Evolutionary conservation across 2,329 filamentous ascomycete species (phyloP).

Genomic region (Sclerotinia trifoliorum): DNA sequence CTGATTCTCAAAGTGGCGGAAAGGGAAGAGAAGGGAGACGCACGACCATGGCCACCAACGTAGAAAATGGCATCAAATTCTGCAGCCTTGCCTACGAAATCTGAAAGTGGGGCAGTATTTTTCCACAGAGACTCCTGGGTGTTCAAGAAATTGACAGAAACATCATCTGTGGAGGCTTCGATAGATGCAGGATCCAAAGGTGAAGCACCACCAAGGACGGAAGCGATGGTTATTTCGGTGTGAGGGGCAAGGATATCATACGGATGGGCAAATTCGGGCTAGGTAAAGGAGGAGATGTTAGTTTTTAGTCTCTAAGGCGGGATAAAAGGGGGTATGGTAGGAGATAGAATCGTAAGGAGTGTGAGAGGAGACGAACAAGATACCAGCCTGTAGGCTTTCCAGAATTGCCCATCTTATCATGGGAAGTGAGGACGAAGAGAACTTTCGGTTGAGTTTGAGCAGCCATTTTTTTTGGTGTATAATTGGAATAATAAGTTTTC

Average conservation of each 20-base stretch:
- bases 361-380: constrained; percentile 41
- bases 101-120: constrained; percentile 51
- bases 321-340: not conserved
- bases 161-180: constrained; percentile 45
- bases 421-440: constrained; percentile 53
- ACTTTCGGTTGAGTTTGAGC: constrained; percentile 44
- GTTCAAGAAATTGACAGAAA: constrained; percentile 45
- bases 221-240: constrained; percentile 45
- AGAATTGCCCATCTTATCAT: constrained; percentile 34
- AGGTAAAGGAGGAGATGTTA: constrained; percentile 29
- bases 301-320: not conserved
- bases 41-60: constrained; percentile 58
- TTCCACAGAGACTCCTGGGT: constrained; percentile 51
- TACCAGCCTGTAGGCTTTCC: constrained; percentile 54
- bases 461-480: constrained; percentile 21
- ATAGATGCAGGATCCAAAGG: constrained; percentile 48
- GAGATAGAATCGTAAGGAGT: too few relatives aligned
- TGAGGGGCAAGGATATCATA: constrained; percentile 46
- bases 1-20: not conserved
- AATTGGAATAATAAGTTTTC: too few relatives aligned
- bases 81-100: constrained; percentile 47
- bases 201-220: constrained; percentile 45
- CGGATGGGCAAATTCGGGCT: constrained; percentile 52
- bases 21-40: constrained; percentile 32
- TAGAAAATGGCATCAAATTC: constrained; percentile 59